Percentiles rank a stretch among this genome's conserved stretches.
Evolutionary conservation across 1,139 yeast species (phyloP).

Genomic region (Arxiozyma bovina): DNA sequence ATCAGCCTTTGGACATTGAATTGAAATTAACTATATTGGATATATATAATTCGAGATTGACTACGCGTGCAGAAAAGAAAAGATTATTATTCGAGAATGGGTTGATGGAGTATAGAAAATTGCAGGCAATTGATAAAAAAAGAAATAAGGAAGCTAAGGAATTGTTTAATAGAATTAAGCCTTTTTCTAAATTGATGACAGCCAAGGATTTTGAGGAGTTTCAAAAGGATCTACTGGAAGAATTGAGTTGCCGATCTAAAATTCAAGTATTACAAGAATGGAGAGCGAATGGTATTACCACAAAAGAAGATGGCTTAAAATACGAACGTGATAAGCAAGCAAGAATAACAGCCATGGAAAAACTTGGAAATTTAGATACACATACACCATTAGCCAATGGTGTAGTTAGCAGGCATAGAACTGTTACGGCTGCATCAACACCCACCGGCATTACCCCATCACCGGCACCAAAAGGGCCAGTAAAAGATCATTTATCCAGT

Average conservation of each 20-base stretch:
- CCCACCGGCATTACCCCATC: not conserved
- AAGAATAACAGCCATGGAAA: constrained; percentile 49
- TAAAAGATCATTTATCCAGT: constrained; percentile 10
- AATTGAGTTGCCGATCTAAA: constrained; percentile 67
- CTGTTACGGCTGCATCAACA: constrained; percentile 4
- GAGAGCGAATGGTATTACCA: constrained; percentile 81
- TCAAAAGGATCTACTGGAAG: constrained; percentile 62
- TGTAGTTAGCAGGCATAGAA: constrained; percentile 18
- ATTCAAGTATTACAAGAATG: constrained; percentile 89
- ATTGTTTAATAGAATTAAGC: constrained; percentile 60
- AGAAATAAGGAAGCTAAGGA: constrained; percentile 88
- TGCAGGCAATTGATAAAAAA: constrained; percentile 51
- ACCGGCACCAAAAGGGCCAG: not conserved
- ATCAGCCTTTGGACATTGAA: constrained; percentile 77
- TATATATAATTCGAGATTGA: constrained; percentile 80
- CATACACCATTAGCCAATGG: constrained; percentile 4
- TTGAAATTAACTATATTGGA: constrained; percentile 79
- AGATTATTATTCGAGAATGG: constrained; percentile 68
- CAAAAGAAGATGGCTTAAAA: constrained; percentile 72
- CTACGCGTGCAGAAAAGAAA: constrained; percentile 88
- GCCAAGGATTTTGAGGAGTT: constrained; percentile 73
- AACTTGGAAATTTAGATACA: constrained; percentile 38
- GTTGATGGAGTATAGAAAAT: constrained; percentile 71
- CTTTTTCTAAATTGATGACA: constrained; percentile 72
- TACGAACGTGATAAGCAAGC: constrained; percentile 81